These are phyloP conservation scores for Microdochium paspali DNA, from an alignment of 2,329 filamentous ascomycete species.

Conservation along the genomic window DNA sequence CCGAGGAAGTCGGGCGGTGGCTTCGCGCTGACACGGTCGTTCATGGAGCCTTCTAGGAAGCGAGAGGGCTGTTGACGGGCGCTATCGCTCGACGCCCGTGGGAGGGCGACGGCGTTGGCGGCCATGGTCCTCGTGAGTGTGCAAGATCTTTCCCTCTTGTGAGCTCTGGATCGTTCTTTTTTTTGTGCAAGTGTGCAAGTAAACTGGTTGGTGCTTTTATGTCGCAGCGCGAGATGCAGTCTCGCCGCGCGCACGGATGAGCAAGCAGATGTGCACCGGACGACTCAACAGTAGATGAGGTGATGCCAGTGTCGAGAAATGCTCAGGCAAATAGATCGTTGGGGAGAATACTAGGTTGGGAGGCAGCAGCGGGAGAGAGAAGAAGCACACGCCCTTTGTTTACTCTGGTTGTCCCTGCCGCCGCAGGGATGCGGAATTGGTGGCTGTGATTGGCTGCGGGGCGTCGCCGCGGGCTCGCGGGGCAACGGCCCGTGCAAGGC, in stretches of 20 bases:
- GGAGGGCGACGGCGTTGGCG: conserved; percentile 16
- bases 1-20: conserved; percentile 61
- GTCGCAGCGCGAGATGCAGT: too few species aligned
- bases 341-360: too few species aligned
- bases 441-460: not conserved
- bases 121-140: conserved; percentile 12
- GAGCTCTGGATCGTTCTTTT: not conserved
- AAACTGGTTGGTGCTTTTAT: too few species aligned
- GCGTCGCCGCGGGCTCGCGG: too few species aligned
- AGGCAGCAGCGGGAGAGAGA: too few species aligned
- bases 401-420: not conserved
- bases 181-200: too few species aligned
- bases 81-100: conserved; percentile 29
- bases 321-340: too few species aligned
- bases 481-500: too few species aligned
- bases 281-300: too few species aligned
- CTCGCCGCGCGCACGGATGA: too few species aligned
- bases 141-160: not conserved
- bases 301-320: too few species aligned
- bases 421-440: not conserved
- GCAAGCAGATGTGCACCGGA: too few species aligned
- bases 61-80: conserved; percentile 23
- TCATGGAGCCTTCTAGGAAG: conserved; percentile 80
- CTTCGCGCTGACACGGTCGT: conserved; percentile 62
- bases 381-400: not conserved